These are phyloP conservation scores for Rosa lucieae DNA, from an alignment of 306 rosid genomes.

Conservation along the genomic window DNA sequence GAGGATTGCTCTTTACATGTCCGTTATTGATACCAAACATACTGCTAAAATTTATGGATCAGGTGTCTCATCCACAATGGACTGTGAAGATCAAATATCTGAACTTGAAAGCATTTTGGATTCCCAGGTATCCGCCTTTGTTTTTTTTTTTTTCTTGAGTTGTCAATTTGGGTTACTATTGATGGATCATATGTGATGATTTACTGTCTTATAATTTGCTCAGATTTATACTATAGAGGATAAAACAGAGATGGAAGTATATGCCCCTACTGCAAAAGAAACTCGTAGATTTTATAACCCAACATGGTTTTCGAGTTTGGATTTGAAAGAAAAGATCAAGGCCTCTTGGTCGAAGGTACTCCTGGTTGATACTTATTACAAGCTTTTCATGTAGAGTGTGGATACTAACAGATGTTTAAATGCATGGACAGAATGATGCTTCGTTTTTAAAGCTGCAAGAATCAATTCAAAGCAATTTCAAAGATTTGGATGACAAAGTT, in stretches of 20 bases:
- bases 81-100: conserved; percentile 70
- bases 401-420: conserved; percentile 27
- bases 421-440: conserved; percentile 56
- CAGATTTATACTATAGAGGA: conserved; percentile 72
- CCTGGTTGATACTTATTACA: conserved; percentile 17
- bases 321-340: conserved; percentile 70
- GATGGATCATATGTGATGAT: conserved; percentile 13
- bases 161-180: conserved; percentile 7
- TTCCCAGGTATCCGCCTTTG: conserved; percentile 48
- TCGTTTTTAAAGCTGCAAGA: conserved; percentile 49
- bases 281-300: conserved; percentile 57
- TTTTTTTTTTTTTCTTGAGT: not conserved
- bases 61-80: conserved; percentile 70
- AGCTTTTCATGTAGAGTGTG: not conserved
- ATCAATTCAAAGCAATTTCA: conserved; percentile 34
- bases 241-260: conserved; percentile 57
- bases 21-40: conserved; percentile 3
- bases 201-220: conserved; percentile 16
- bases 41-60: conserved; percentile 19
- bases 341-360: conserved; percentile 71
- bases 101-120: conserved; percentile 80
- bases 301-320: conserved; percentile 38
- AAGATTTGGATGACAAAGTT: conserved; percentile 48
- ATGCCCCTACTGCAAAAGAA: conserved; percentile 66
- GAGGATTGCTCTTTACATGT: not conserved